Conservation (phyloP, 2,329 filamentous ascomycete genomes). For the Curvularia lunata region DNA sequence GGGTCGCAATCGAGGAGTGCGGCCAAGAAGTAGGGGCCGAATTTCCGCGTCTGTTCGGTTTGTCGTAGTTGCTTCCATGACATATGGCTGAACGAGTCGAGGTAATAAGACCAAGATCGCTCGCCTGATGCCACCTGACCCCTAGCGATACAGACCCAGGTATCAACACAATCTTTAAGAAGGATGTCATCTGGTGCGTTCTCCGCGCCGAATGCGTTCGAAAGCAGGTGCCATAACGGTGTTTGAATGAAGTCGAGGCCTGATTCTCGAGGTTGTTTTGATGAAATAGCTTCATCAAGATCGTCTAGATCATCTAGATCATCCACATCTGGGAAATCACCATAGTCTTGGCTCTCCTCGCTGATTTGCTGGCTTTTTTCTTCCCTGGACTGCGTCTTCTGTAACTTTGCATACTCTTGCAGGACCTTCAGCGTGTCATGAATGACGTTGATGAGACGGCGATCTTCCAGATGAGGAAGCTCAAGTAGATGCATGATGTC, state of each 20-base stretch:
- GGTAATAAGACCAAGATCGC: conserved; percentile 62
- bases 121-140: conserved; percentile 53
- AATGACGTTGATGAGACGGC: conserved; percentile 55
- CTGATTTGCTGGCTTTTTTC: conserved; percentile 47
- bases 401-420: conserved; percentile 46
- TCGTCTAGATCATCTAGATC: conserved; percentile 51
- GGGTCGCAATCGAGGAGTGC: conserved; percentile 49
- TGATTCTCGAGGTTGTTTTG: conserved; percentile 11
- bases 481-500: conserved; percentile 57
- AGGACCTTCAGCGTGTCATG: conserved; percentile 59
- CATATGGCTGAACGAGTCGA: conserved; percentile 60
- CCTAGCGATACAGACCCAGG: conserved; percentile 61
- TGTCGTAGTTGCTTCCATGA: conserved; percentile 57
- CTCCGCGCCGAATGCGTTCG: conserved; percentile 68
- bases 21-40: conserved; percentile 54
- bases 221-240: conserved; percentile 61
- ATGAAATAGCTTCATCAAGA: conserved; percentile 24
- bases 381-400: conserved; percentile 22
- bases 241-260: conserved; percentile 54
- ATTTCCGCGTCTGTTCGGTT: conserved; percentile 55
- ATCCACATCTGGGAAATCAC: conserved; percentile 63
- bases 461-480: conserved; percentile 59
- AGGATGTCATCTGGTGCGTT: conserved; percentile 59
- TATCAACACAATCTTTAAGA: conserved; percentile 59
- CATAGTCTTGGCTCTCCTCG: conserved; percentile 70